phyloP scores from a whole-genome alignment of 805 yeast genomes.

The Wickerhamomyces mucosus region DNA sequence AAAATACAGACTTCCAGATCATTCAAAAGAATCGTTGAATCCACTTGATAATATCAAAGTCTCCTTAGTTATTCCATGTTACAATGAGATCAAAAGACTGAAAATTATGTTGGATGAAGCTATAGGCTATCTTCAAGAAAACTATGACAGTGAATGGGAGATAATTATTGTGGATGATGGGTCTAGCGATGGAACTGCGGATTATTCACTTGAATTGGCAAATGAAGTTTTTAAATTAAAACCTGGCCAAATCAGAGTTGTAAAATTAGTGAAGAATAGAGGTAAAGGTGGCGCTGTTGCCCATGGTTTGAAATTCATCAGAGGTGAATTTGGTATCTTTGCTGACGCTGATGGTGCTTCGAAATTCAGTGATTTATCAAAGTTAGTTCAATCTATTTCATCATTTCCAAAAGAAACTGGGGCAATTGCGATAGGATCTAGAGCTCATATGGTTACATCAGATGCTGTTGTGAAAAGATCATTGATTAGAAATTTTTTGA shows the following conservation, averaged over 20 bases:
- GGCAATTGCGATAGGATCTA: conserved; percentile 78
- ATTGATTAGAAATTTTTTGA: conserved; percentile 76
- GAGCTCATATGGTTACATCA: conserved; percentile 94
- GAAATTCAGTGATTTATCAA: conserved; percentile 56
- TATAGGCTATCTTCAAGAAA: conserved; percentile 37
- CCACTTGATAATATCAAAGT: conserved; percentile 35
- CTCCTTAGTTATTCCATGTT: conserved; percentile 89
- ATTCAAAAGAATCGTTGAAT: conserved; percentile 4
- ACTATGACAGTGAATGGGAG: conserved; percentile 46
- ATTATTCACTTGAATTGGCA: conserved; percentile 57
- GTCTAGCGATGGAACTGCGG: conserved; percentile 70
- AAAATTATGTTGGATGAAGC: conserved; percentile 65
- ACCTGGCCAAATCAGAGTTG: conserved; percentile 60
- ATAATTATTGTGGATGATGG: conserved; percentile 89
- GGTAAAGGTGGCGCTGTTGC: conserved; percentile 98
- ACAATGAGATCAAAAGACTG: conserved; percentile 72
- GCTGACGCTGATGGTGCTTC: conserved; percentile 99
- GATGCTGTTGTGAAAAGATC: conserved; percentile 96
- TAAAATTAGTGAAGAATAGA: conserved; percentile 64
- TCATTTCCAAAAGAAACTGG: conserved; percentile 7
- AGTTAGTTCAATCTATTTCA: conserved; percentile 36
- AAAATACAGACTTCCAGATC: conserved; percentile 24
- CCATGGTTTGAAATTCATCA: conserved; percentile 72
- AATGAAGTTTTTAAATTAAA: conserved; percentile 31
- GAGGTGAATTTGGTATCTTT: conserved; percentile 71